A percentile compares a stretch with the other conserved stretches of the same genome.
phyloP scores from a whole-genome alignment of 192 early-diverging fungal genomes.

The Coemansia sp. region DNA sequence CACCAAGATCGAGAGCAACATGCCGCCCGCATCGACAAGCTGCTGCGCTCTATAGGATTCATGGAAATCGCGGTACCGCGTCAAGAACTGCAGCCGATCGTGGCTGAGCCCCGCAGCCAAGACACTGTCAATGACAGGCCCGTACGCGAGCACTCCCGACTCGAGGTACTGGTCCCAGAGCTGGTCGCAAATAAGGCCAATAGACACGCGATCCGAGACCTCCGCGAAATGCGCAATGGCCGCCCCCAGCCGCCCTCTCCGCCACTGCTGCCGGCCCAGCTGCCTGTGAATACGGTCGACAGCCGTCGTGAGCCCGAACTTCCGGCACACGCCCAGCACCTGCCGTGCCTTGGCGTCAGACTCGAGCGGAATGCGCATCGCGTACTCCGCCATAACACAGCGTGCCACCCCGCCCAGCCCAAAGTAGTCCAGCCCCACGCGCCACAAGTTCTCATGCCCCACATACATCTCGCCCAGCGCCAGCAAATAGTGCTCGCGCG shows the following conservation, averaged over 20 bases:
- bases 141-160: constrained; percentile 50
- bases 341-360: constrained; percentile 57
- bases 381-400: constrained; percentile 28
- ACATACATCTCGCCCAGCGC: constrained; percentile 35
- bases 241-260: constrained; percentile 59
- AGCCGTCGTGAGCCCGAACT: constrained; percentile 39
- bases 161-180: constrained; percentile 58
- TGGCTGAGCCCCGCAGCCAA: constrained; percentile 19
- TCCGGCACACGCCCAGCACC: constrained; percentile 57
- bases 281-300: constrained; percentile 44
- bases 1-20: constrained; percentile 55
- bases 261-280: constrained; percentile 58
- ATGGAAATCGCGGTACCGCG: constrained; percentile 64
- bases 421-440: constrained; percentile 59
- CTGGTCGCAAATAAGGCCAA: constrained; percentile 60
- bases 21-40: constrained; percentile 39
- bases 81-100: constrained; percentile 58
- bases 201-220: constrained; percentile 51
- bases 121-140: constrained; percentile 50
- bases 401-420: constrained; percentile 18
- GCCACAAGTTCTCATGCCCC: constrained; percentile 55
- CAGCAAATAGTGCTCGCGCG: constrained; percentile 45
- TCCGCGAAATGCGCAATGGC: constrained; percentile 65
- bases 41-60: constrained; percentile 45
- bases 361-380: constrained; percentile 58